Conservation (phyloP, 805 yeast genomes). For the Candida glaebosa region DNA sequence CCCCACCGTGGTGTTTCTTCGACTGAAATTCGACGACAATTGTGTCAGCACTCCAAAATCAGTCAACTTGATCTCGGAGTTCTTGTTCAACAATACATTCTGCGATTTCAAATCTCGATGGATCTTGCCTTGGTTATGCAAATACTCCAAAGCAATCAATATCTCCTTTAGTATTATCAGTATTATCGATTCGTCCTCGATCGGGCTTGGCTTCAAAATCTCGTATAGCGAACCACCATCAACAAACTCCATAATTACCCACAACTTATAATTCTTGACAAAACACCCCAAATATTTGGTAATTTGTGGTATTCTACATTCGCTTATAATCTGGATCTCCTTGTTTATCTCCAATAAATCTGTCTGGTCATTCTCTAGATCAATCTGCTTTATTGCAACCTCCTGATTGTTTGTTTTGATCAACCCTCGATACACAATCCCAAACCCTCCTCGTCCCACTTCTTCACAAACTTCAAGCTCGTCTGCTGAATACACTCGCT, state of each 20-base stretch:
- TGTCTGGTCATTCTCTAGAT: slow-evolving; percentile 59
- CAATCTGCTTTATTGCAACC: slow-evolving; percentile 66
- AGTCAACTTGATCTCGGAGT: slow-evolving; percentile 41
- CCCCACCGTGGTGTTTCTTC: slow-evolving; percentile 48
- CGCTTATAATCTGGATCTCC: slow-evolving; percentile 66
- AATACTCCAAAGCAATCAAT: slow-evolving; percentile 57
- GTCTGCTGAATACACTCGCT: slow-evolving; percentile 27
- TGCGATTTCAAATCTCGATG: slow-evolving; percentile 53
- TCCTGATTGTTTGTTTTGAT: slow-evolving; percentile 41
- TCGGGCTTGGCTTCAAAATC: slow-evolving; percentile 55
- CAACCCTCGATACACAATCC: slow-evolving; percentile 66
- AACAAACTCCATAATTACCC: slow-evolving; percentile 81
- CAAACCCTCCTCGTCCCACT: slow-evolving; percentile 78
- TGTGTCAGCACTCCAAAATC: slow-evolving; percentile 47
- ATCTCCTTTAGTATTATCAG: slow-evolving; percentile 54
- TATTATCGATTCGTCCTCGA: slow-evolving; percentile 49
- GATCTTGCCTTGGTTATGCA: slow-evolving; percentile 72
- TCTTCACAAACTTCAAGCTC: slow-evolving; percentile 46
- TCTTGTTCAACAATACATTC: slow-evolving; percentile 33
- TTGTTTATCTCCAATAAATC: slow-evolving; percentile 70
- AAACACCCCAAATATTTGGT: slow-evolving; percentile 72
- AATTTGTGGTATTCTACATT: slow-evolving; percentile 59
- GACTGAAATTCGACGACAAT: slow-evolving; percentile 37
- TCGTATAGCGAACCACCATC: slow-evolving; percentile 77
- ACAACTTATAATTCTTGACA: slow-evolving; percentile 62